Conservation (phyloP, 371 early-diverging fungal genomes). For the Thermomucor indicae-seudaticae region DNA sequence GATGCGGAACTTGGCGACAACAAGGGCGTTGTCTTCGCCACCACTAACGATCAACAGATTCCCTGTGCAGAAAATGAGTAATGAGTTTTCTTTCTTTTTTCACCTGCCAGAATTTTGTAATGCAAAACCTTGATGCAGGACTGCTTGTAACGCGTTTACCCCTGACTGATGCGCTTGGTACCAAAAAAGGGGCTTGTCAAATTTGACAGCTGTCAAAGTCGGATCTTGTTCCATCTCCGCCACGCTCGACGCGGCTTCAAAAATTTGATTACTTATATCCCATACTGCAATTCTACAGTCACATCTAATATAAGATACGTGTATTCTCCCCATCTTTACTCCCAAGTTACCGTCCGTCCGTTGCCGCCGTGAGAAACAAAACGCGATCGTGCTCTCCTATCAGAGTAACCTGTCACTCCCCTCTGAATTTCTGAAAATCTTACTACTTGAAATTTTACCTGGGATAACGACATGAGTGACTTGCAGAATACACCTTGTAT, state of each 20-base stretch:
- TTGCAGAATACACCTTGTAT: conserved; percentile 56
- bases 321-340: background rate
- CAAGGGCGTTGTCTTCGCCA: conserved; percentile 60
- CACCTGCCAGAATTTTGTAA: background rate
- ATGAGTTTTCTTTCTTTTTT: background rate
- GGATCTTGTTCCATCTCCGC: conserved; percentile 25
- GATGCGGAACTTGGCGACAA: conserved; percentile 21
- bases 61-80: background rate
- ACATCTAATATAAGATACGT: background rate
- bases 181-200: conserved; percentile 29
- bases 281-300: conserved; percentile 41
- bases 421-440: background rate
- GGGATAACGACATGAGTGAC: conserved; percentile 34
- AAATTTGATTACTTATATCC: conserved; percentile 42
- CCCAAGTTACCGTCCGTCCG: conserved; percentile 41
- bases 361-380: conserved; percentile 54
- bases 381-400: conserved; percentile 23
- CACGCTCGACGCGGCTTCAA: conserved; percentile 10
- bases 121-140: conserved; percentile 14
- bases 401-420: background rate
- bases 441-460: conserved; percentile 6
- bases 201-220: conserved; percentile 21
- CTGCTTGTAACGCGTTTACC: conserved; percentile 46
- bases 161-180: conserved; percentile 50
- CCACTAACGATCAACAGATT: conserved; percentile 43